These are phyloP conservation scores for Sonneratia caseolaris DNA, from an alignment of 345 rosid genomes.

Conservation along the genomic window DNA sequence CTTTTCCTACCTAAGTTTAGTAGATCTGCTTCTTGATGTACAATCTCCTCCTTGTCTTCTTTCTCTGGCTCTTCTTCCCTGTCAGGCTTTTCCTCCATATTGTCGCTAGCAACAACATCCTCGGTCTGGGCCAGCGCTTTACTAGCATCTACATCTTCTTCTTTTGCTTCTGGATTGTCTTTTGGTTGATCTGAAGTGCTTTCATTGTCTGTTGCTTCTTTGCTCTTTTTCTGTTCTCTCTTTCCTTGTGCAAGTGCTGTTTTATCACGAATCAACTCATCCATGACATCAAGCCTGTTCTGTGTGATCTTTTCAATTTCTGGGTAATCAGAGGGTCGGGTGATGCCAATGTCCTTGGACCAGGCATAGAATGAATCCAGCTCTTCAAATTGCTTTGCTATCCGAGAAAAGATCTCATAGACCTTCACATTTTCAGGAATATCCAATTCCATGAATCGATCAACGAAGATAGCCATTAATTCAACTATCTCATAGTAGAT, in stretches of 20 bases:
- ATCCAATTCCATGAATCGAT: conserved; percentile 83
- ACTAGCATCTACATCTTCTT: conserved; percentile 53
- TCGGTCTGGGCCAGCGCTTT: conserved; percentile 83
- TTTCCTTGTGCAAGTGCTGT: conserved; percentile 30
- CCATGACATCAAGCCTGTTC: conserved; percentile 68
- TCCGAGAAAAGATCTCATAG: conserved; percentile 59
- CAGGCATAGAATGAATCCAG: conserved; percentile 57
- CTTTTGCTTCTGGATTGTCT: neutral
- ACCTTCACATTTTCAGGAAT: conserved; percentile 73
- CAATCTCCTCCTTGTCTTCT: conserved; percentile 27
- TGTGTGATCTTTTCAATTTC: conserved; percentile 83
- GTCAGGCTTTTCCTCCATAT: conserved; percentile 1
- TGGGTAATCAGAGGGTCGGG: conserved; percentile 85
- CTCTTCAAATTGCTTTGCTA: conserved; percentile 80
- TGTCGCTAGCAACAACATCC: conserved; percentile 19
- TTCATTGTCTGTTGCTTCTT: neutral
- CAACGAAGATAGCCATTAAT: conserved; percentile 67
- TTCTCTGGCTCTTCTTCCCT: conserved; percentile 25
- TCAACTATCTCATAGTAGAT: conserved; percentile 77
- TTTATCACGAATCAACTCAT: conserved; percentile 78
- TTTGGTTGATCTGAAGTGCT: conserved; percentile 7
- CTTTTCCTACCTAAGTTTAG: conserved; percentile 46
- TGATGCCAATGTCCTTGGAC: conserved; percentile 73
- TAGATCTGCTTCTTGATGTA: conserved; percentile 54
- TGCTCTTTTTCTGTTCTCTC: neutral